Base-by-base conservation (phyloP, 2,329 filamentous ascomycete species). In the Colletotrichum sp. region DNA sequence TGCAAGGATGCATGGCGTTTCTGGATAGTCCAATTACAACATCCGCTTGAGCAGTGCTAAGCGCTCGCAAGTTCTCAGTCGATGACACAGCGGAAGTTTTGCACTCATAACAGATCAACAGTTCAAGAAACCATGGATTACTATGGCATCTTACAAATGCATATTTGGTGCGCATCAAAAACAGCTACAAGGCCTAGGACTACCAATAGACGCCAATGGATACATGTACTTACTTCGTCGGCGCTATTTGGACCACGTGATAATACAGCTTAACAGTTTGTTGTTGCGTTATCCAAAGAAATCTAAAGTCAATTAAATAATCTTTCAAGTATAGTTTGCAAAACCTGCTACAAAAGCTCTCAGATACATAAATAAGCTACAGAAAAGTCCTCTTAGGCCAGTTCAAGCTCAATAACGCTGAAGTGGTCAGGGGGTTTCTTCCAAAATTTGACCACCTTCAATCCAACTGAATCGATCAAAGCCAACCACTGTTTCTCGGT, bases 401-500 rank as follows among this genome's bases (percentile, higher is more conserved):
- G 10, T 2, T 75, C 69, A 21, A 72, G 52, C 16, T 72, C 72
- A 26, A 72, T 75, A 3, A 72, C 52, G 24, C 55, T 63, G n/a
- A 28, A 63, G 21, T 49, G 32, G 30, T 63, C 28, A 6, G 62
- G 63, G 15, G 69, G 69, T 21, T 75, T 72, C 30, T 68, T 75
- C 72, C 72, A 75, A 49, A 75, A 68, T 5, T 72, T 75, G 2
- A 72, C 28, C 6, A 68, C 63, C 5, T 30, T 72, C 13, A 75
- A 39, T 7, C 72, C 72, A 18, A 55, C 69, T 2, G 69, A 67
- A 6, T 75, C 69, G 10, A 75, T 21, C 30, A 75, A 34, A 18
- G 72, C 60, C 68, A 75, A 3, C 72, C 72, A 72, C 21, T 75
- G 72, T 18, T 67, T 72, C 52, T 72, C 62, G 4, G 72, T 72